Conservation (phyloP, 2,329 filamentous ascomycete genomes). For the Aspergillus costaricaensis region DNA sequence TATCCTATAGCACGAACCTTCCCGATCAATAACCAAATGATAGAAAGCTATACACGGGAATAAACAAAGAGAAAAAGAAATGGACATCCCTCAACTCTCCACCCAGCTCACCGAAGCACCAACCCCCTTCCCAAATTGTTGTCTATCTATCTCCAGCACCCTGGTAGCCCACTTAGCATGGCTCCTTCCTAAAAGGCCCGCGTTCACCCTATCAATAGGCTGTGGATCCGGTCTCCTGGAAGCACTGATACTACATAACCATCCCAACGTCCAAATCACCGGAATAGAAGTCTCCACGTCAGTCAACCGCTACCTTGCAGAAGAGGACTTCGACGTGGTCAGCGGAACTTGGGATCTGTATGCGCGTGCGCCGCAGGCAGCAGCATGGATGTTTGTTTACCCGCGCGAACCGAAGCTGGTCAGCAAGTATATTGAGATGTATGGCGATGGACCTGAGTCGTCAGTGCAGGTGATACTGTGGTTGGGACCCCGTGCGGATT, state of each 20-base stretch:
- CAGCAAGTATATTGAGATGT: constrained; percentile 44
- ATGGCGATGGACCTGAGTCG: constrained; percentile 9
- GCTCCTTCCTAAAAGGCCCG: constrained; percentile 28
- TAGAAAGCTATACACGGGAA: no score
- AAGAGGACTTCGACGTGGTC: constrained; percentile 46
- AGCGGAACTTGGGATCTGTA: constrained; percentile 48
- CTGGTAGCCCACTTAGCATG: constrained; percentile 21
- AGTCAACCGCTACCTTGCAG: constrained; percentile 49
- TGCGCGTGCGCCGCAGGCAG: constrained; percentile 44
- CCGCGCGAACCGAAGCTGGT: constrained; percentile 52
- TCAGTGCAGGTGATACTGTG: constrained; percentile 29
- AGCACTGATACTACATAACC: constrained; percentile 37
- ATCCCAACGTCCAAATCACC: constrained; percentile 35
- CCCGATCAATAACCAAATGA: no score
- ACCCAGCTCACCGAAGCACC: constrained; percentile 22
- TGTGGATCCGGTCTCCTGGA: constrained; percentile 56
- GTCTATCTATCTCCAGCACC: constrained; percentile 30
- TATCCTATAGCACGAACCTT: no score
- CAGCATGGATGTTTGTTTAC: constrained; percentile 57
- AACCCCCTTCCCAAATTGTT: constrained; percentile 30
- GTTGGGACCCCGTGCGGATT: constrained; percentile 34
- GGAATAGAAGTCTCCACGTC: constrained; percentile 53
- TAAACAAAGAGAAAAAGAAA: neutral
- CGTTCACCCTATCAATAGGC: constrained; percentile 50
- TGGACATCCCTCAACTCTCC: constrained; percentile 22